Evolutionary conservation across 176 grass and related monocot species (phyloP).

Genomic region (Zizania latifolia): DNA sequence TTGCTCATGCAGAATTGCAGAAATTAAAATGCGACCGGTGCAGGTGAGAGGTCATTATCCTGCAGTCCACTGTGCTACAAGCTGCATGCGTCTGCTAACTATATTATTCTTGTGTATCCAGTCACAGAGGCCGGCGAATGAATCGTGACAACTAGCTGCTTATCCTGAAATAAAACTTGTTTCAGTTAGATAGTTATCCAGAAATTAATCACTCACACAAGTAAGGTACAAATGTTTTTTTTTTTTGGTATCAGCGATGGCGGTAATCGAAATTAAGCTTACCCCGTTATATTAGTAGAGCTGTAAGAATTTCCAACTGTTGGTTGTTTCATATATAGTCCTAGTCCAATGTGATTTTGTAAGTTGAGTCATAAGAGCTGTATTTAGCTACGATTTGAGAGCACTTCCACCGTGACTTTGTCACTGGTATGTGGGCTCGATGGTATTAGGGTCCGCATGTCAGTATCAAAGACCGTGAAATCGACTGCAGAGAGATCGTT

Average conservation of each 20-base stretch:
- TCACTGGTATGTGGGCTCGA: no score
- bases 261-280: neutral
- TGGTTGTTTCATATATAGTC: neutral
- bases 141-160: conserved; percentile 3
- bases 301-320: neutral
- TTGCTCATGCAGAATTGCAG: neutral
- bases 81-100: conserved; percentile 6
- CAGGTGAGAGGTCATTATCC: conserved; percentile 38
- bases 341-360: neutral
- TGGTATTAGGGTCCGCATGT: no score
- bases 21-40: conserved; percentile 19
- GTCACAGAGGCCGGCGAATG: conserved; percentile 13
- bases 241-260: neutral
- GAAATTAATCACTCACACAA: neutral
- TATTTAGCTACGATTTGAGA: no score
- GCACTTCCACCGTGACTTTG: no score
- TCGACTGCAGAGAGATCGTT: no score
- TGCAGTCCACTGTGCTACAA: conserved; percentile 32
- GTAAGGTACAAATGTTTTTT: neutral
- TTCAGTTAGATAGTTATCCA: neutral
- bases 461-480: no score
- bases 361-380: neutral
- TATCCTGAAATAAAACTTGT: conserved; percentile 10
- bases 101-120: conserved; percentile 9
- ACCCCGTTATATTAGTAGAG: neutral